A percentile compares a stretch with the other conserved stretches of the same genome.
Conservation (phyloP, 2,329 filamentous ascomycete species). For the Cladosporium sp. region DNA sequence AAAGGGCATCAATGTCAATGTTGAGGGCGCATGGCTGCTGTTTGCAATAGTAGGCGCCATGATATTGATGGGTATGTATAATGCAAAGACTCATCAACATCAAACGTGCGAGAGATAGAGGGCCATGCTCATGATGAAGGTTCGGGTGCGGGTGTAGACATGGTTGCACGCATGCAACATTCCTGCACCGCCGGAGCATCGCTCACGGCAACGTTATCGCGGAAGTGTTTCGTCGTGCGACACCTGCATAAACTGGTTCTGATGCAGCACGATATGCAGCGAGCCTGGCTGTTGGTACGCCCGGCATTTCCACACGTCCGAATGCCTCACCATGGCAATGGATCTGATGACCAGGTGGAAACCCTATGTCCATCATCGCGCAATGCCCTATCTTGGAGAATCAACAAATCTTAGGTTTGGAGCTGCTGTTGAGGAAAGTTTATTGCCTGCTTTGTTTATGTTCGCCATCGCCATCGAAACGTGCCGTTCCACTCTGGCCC, state of each 20-base stretch:
- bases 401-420: not conserved
- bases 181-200: not conserved
- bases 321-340: not conserved
- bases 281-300: not conserved
- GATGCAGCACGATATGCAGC: not conserved
- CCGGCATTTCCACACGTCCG: not conserved
- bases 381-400: not conserved
- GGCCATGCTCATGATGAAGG: not conserved
- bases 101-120: not conserved
- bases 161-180: constrained; percentile 1
- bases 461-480: not conserved
- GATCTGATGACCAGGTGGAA: not conserved
- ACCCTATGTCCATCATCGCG: not conserved
- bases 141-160: not conserved
- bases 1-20: constrained; percentile 3
- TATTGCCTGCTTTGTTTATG: not conserved
- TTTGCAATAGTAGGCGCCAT: constrained; percentile 2
- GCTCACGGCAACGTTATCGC: constrained; percentile 5
- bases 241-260: not conserved
- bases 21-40: not conserved
- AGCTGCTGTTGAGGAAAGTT: not conserved
- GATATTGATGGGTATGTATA: not conserved
- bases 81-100: not conserved
- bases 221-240: not conserved
- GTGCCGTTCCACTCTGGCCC: not conserved